Base-by-base conservation (phyloP, 2,329 filamentous ascomycete genomes). In the Arthrobotrys conoides region DNA sequence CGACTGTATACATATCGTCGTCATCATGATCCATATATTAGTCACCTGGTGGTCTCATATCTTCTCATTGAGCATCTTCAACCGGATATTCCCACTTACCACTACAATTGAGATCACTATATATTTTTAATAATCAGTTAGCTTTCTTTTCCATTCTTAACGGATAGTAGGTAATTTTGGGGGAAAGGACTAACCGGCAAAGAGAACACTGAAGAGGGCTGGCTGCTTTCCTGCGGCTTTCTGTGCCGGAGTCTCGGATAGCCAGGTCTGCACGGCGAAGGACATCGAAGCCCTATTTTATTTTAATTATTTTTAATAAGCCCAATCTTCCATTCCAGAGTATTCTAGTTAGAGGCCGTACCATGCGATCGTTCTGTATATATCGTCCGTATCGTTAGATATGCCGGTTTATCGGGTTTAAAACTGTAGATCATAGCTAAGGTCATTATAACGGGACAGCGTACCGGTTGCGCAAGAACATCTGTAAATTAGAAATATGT, bases 401-500 rank as follows among this genome's bases (percentile, higher is more conserved):
- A 30, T 22, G 33, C n/a, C 0, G 3, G 9, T 20, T 5, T 30
- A 46, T 53, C 5, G 18, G 18, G 27, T 20, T 57, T 6, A 3
- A 18, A 36, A 9, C 33, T 8, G 3, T 20, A 10, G 6, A 30
- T 30, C 6, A 30, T 30, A 30, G 27, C 6, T 30, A 6, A n/a
- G n/a, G n/a, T n/a, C n/a, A n/a, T n/a, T n/a, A 30, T 38, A 24
- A 44, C 2, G 12, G 18, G 30, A 44, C 5, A 30, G 46, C 72
- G 27, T 61, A 76, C 72, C 57, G 68, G 49, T 76, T 76, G 49
- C 73, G 67, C 49, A 77, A 38, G 63, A 77, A 77, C 73, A 77
- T 77, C 67, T 76, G 16, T n/a, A 6, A 30, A 18, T 14, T n/a
- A 38, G n/a, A 12, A 24, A 59, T 8, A 59, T 3, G 20, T 2